These are phyloP conservation scores for Pelargonium australe DNA, from an alignment of 441 rosid genomes.

Conservation along the genomic window DNA sequence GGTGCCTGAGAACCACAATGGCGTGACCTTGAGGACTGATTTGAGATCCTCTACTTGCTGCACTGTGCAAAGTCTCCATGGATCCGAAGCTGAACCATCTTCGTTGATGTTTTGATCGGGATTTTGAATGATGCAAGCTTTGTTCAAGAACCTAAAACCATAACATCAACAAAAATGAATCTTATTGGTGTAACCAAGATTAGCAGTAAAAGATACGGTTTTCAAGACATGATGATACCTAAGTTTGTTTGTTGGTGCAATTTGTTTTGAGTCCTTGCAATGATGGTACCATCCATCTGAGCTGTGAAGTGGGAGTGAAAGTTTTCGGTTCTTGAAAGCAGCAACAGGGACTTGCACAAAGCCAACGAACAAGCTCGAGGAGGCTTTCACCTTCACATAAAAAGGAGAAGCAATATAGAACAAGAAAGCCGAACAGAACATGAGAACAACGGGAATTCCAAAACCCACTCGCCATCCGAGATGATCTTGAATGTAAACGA, in stretches of 20 bases:
- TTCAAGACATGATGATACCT: constrained; percentile 32
- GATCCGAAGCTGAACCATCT: constrained; percentile 47
- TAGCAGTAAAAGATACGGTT: too few species aligned
- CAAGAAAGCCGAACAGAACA: constrained; percentile 47
- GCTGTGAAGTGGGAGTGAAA: constrained; percentile 37
- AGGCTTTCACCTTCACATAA: constrained; percentile 50
- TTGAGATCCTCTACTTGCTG: constrained; percentile 84
- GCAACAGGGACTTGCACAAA: constrained; percentile 56
- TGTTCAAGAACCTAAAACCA: constrained; percentile 61
- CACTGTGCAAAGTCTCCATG: constrained; percentile 75
- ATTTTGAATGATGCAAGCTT: constrained; percentile 67
- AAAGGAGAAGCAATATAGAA: constrained; percentile 67
- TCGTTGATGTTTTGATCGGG: constrained; percentile 47
- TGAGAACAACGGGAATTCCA: constrained; percentile 67
- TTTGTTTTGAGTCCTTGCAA: constrained; percentile 32
- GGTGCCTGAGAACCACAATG: constrained; percentile 84
- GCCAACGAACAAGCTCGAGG: constrained; percentile 57
- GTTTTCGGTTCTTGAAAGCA: constrained; percentile 54
- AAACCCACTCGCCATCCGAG: constrained; percentile 76
- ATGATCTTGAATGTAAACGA: constrained; percentile 77
- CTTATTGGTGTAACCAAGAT: neutral
- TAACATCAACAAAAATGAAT: too few species aligned
- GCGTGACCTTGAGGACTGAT: constrained; percentile 65
- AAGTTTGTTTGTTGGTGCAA: constrained; percentile 45
- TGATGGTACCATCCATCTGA: constrained; percentile 37